Percentiles rank a stretch among this genome's conserved stretches.
These are phyloP conservation scores for Boletus speciosus DNA, from an alignment of 768 basidiomycete genomes.

Conservation along the genomic window DNA sequence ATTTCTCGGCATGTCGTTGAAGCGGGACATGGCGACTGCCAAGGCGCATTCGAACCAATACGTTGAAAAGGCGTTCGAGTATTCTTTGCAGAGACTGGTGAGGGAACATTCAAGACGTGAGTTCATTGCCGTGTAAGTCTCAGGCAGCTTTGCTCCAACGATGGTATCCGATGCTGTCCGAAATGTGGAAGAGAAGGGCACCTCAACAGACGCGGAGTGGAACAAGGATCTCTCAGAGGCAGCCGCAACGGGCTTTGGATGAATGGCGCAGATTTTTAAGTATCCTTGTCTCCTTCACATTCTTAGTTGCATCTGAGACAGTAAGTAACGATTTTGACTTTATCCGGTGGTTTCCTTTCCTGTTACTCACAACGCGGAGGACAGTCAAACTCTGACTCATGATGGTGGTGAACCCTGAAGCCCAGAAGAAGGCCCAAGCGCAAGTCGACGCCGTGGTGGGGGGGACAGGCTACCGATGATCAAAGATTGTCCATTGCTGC, in stretches of 20 bases:
- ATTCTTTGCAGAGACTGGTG: conserved; percentile 19
- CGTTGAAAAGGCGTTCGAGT: conserved; percentile 13
- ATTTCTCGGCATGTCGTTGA: conserved; percentile 25
- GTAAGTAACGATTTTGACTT: conserved; percentile 1
- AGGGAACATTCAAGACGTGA: not conserved
- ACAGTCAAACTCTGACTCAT: conserved; percentile 25
- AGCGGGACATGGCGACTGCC: conserved; percentile 16
- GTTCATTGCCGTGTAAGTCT: conserved; percentile 7
- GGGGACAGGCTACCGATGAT: conserved; percentile 9
- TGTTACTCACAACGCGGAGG: not conserved
- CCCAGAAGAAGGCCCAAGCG: conserved; percentile 19
- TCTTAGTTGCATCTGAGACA: conserved; percentile 20
- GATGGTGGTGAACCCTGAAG: conserved; percentile 14
- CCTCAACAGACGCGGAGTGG: not conserved
- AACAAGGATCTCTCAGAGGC: conserved; percentile 18
- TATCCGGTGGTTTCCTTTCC: not conserved
- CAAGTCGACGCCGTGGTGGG: conserved; percentile 22
- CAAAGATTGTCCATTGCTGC: conserved; percentile 17
- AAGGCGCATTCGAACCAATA: conserved; percentile 15
- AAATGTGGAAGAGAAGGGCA: conserved; percentile 6
- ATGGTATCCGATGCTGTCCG: conserved; percentile 22
- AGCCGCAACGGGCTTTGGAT: conserved; percentile 23
- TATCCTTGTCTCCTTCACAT: not conserved
- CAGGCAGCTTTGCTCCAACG: conserved; percentile 7
- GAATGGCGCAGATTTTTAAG: not conserved